Conservation (phyloP, 345 rosid species). For the Lagerstroemia speciosa region DNA sequence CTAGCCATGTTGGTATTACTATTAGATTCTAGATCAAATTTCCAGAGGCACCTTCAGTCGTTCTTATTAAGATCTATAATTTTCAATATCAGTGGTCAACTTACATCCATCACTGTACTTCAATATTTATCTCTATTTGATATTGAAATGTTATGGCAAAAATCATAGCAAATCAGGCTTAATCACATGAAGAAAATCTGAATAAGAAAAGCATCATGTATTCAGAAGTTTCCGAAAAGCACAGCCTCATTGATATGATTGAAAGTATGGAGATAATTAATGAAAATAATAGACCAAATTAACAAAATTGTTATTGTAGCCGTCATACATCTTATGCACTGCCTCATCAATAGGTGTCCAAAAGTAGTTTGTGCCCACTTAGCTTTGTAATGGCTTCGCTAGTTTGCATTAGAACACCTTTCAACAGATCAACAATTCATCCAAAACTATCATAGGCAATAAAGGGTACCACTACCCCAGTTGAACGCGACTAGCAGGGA, state of each 20-base stretch:
- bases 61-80: too few relatives aligned
- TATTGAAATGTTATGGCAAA: background rate
- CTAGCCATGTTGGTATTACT: background rate
- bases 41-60: too few relatives aligned
- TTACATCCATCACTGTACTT: background rate
- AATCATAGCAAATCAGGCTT: background rate
- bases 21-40: too few relatives aligned
- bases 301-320: background rate
- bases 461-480: background rate
- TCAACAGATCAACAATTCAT: background rate
- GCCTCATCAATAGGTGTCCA: background rate
- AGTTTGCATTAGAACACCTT: background rate
- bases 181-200: background rate
- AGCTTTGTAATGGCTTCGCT: background rate
- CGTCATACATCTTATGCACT: background rate
- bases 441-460: background rate
- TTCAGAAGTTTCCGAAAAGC: background rate
- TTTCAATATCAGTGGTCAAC: too few relatives aligned
- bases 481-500: background rate
- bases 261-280: background rate
- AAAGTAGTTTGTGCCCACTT: background rate
- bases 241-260: background rate
- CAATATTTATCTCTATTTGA: background rate
- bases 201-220: background rate
- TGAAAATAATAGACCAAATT: background rate